A percentile compares a stretch with the other conserved stretches of the same genome.
phyloP scores from a whole-genome alignment of 78 protist species.

The Polysphondylium violaceum region DNA sequence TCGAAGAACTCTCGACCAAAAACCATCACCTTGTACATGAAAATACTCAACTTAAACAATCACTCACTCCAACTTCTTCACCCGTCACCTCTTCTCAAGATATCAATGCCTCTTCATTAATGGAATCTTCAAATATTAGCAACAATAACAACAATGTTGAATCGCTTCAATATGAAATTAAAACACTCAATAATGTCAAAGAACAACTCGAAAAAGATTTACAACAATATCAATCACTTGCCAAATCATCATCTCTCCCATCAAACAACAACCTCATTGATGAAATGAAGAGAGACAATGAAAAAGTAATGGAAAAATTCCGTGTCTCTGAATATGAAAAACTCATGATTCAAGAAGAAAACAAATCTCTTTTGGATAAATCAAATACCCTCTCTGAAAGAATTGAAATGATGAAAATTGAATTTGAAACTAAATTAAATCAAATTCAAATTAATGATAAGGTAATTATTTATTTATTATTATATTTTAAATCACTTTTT shows the following conservation, averaged over 20 bases:
- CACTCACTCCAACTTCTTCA: constrained; percentile 12
- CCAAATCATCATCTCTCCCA: background rate
- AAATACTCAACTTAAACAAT: constrained; percentile 21
- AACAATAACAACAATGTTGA: background rate
- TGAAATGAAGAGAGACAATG: constrained; percentile 41
- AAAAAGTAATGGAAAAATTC: constrained; percentile 26
- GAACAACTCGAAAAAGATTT: constrained; percentile 45
- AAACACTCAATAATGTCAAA: constrained; percentile 19
- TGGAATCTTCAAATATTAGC: background rate
- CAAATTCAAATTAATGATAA: constrained; percentile 38
- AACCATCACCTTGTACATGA: constrained; percentile 13
- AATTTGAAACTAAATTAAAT: constrained; percentile 43
- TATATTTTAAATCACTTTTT: background rate
- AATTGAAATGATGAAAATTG: constrained; percentile 24
- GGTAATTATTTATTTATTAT: constrained; percentile 24
- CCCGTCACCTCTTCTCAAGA: constrained; percentile 33
- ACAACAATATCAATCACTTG: constrained; percentile 4
- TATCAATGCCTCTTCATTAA: background rate
- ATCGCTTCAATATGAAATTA: constrained; percentile 44
- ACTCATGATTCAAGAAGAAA: constrained; percentile 6
- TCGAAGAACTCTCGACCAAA: constrained; percentile 7
- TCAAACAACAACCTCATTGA: constrained; percentile 7
- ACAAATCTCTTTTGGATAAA: constrained; percentile 15
- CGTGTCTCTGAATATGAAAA: constrained; percentile 38
- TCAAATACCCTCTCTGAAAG: background rate